A percentile compares a stretch with the other conserved stretches of the same genome.
These are phyloP conservation scores for Paracamarosporium sp. DNA, from an alignment of 2,329 filamentous ascomycete species.

Conservation along the genomic window DNA sequence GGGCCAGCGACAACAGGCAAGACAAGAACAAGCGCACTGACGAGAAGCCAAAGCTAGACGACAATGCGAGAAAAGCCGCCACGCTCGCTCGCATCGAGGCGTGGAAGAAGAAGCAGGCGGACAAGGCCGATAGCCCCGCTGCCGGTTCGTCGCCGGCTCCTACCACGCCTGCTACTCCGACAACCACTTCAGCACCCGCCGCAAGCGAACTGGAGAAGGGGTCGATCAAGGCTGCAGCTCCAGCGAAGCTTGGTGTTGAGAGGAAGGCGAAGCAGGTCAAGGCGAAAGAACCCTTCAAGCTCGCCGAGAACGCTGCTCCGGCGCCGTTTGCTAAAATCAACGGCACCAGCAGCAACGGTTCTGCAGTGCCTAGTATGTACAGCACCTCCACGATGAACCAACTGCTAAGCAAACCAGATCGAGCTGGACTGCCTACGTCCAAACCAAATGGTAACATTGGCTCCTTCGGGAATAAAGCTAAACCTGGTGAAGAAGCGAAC, in stretches of 20 bases:
- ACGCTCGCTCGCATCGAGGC: constrained; percentile 75
- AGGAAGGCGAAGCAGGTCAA: constrained; percentile 64
- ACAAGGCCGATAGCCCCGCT: constrained; percentile 66
- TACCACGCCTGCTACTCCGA: constrained; percentile 71
- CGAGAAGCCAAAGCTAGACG: constrained; percentile 30
- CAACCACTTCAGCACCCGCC: constrained; percentile 41
- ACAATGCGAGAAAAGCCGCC: constrained; percentile 25
- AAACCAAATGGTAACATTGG: constrained; percentile 78
- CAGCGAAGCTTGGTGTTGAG: constrained; percentile 85
- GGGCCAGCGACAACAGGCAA: constrained; percentile 42
- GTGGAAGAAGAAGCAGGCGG: constrained; percentile 81
- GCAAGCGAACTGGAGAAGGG: constrained; percentile 50
- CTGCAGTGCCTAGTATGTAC: constrained; percentile 22
- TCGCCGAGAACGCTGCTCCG: constrained; percentile 39
- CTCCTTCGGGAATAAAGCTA: constrained; percentile 78
- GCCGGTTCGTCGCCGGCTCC: constrained; percentile 60
- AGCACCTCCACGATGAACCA: not conserved
- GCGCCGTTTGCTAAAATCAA: constrained; percentile 34
- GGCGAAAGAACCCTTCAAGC: constrained; percentile 44
- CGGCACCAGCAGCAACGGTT: constrained; percentile 23
- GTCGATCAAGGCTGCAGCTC: constrained; percentile 75
- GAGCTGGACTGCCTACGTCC: constrained; percentile 59
- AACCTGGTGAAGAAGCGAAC: constrained; percentile 69
- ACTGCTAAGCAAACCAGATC: constrained; percentile 30
- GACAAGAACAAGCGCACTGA: constrained; percentile 66